phyloP scores from a whole-genome alignment of 129 eudicot genomes.

The Pulicaria dysenterica region DNA sequence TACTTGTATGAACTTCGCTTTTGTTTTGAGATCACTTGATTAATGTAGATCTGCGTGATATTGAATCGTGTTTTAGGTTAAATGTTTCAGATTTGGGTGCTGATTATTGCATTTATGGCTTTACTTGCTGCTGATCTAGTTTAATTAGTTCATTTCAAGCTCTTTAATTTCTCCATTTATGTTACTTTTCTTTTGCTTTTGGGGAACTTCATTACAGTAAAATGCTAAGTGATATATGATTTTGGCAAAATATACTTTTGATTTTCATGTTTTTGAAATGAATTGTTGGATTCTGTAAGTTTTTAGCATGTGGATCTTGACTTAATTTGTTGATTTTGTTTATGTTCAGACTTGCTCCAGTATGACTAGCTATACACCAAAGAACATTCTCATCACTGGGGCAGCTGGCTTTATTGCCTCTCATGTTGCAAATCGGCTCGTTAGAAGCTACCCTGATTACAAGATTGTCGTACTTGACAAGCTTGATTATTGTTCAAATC shows the following conservation, averaged over 20 bases:
- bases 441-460: constrained; percentile 88
- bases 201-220: not conserved
- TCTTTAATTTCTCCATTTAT: constrained; percentile 4
- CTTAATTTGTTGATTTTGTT: constrained; percentile 13
- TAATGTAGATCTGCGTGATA: constrained; percentile 31
- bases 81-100: not conserved
- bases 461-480: constrained; percentile 97
- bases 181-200: not conserved
- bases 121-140: constrained; percentile 14
- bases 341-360: constrained; percentile 38
- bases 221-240: constrained; percentile 11
- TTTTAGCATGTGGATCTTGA: constrained; percentile 20
- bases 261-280: not conserved
- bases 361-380: constrained; percentile 76
- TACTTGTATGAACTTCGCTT: constrained; percentile 14
- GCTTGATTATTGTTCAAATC: constrained; percentile 96
- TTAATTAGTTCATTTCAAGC: constrained; percentile 23
- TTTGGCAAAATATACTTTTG: not conserved
- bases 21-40: not conserved
- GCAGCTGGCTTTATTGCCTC: constrained; percentile 98
- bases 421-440: constrained; percentile 94
- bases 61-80: constrained; percentile 7
- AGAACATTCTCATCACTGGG: constrained; percentile 95
- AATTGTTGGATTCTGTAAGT: not conserved
- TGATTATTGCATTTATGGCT: constrained; percentile 8